Percentiles rank a stretch among this genome's conserved stretches.
Evolutionary conservation across 495 filamentous ascomycete species (phyloP).

Genomic region (Jackrogersella multiformis): DNA sequence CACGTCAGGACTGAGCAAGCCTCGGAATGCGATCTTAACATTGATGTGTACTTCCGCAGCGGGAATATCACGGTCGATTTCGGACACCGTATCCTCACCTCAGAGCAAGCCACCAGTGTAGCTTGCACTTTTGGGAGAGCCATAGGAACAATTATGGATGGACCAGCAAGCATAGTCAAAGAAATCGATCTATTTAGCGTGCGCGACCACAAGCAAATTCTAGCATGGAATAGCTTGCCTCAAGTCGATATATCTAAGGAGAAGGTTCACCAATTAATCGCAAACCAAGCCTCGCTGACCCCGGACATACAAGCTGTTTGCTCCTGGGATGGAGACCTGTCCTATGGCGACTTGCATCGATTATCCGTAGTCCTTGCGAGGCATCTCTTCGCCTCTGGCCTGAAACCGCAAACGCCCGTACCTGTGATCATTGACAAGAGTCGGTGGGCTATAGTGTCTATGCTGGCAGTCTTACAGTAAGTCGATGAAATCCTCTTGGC

Average conservation of each 20-base stretch:
- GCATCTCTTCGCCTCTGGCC: constrained; percentile 52
- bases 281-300: constrained; percentile 45
- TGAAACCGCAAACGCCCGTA: constrained; percentile 54
- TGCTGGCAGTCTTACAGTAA: constrained; percentile 59
- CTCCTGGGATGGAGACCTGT: constrained; percentile 56
- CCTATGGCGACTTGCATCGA: constrained; percentile 53
- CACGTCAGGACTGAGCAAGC: constrained; percentile 55
- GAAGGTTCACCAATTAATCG: constrained; percentile 50
- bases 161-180: constrained; percentile 47
- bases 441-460: constrained; percentile 56
- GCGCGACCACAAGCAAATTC: constrained; percentile 54
- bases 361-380: constrained; percentile 52
- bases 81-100: constrained; percentile 53
- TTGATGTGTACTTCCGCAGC: constrained; percentile 50
- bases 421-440: constrained; percentile 59
- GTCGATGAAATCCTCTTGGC: constrained; percentile 15
- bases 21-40: constrained; percentile 54
- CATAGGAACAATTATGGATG: constrained; percentile 52
- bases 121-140: constrained; percentile 56
- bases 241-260: constrained; percentile 41
- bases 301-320: constrained; percentile 54
- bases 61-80: constrained; percentile 54
- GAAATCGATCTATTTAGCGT: constrained; percentile 56
- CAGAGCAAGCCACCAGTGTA: constrained; percentile 52
- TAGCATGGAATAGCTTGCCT: constrained; percentile 53